Base-by-base conservation (phyloP, 1,139 yeast species). In the Kodamaea sp. region DNA sequence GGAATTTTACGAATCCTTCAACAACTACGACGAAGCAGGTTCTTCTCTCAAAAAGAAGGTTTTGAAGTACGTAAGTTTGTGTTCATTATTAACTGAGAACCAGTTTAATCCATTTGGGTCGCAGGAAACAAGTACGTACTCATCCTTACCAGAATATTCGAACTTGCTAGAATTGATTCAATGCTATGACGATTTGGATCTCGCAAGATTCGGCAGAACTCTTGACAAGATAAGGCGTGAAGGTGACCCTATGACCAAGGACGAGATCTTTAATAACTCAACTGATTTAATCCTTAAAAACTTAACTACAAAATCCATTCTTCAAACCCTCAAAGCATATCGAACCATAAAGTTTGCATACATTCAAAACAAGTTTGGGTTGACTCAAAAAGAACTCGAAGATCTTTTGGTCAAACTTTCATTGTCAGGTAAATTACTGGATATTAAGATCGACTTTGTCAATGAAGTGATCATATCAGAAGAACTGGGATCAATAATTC, bases 1-100 rank as follows among this genome's bases (percentile, higher is more conserved):
- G 29, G 83, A 76, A 41, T 82, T 83, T 47, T 83, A 82, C 51
- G 88, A 82, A 46, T 71, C 86, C 34, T 86, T 86, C 57, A 81
- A 82, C 47, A 80, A 76, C 44, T 85, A 79, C 55, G 94, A 86
- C 54, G 95, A 85, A 57, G 83, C 87, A 18, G 95, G 94, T 1
- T 78, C 84, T 37, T 57, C 66, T 14, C 65, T 65, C 31, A 70
- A 70, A 42, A 72, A 86, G 39, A 65, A 73, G 22, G 76, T 80
- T 4, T 65, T 86, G 43, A 78, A 78, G 44, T 82, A 80, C 54
- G 70, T 81, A 43, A 78, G 81, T 3, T 53, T 85, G 8, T 76
- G 87, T 19, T 78, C 84, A 7, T 64, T 85, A 43, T 59, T 86
- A 30, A 74, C 85, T 11, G 82, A 78, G 42, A 76, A 78, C 37